Percentiles rank a stretch among this genome's conserved stretches.
Evolutionary conservation across 2,329 filamentous ascomycete species (phyloP).

Genomic region (Cercospora canescens): DNA sequence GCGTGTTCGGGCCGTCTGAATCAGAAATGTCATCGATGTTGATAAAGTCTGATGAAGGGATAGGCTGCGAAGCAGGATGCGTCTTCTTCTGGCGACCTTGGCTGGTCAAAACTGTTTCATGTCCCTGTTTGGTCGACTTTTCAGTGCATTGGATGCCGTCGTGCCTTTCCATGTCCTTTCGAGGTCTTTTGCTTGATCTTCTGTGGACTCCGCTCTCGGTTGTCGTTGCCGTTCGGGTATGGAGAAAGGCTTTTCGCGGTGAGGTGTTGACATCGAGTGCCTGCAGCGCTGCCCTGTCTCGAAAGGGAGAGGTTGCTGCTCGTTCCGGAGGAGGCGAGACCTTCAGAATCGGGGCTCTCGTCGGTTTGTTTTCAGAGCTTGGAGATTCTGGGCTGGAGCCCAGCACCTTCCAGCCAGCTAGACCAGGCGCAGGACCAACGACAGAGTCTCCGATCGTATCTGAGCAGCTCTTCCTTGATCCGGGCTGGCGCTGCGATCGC

Average conservation of each 20-base stretch:
- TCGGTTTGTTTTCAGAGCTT: neutral
- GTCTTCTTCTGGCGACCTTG: neutral
- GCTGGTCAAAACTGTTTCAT: neutral
- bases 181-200: slow-evolving; percentile 27
- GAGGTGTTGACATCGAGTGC: slow-evolving; percentile 30
- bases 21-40: slow-evolving; percentile 39
- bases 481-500: neutral
- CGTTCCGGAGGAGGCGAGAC: slow-evolving; percentile 3
- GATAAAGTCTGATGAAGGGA: slow-evolving; percentile 19
- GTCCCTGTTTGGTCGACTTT: slow-evolving; percentile 17
- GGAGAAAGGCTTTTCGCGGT: slow-evolving; percentile 6
- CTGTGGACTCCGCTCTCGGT: neutral
- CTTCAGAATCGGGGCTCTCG: neutral
- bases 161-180: slow-evolving; percentile 15
- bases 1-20: slow-evolving; percentile 31
- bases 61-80: slow-evolving; percentile 24
- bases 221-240: neutral
- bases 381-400: slow-evolving; percentile 2
- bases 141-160: slow-evolving; percentile 15
- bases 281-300: slow-evolving; percentile 25
- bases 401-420: neutral
- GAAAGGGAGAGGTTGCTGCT: slow-evolving; percentile 19
- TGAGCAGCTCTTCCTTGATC: neutral
- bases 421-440: neutral
- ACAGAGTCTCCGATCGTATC: neutral